Evolutionary conservation across 495 filamentous ascomycete genomes (phyloP), one percentile per base, ranked within the genome.

Genomic region (Penicillium steckii): DNA sequence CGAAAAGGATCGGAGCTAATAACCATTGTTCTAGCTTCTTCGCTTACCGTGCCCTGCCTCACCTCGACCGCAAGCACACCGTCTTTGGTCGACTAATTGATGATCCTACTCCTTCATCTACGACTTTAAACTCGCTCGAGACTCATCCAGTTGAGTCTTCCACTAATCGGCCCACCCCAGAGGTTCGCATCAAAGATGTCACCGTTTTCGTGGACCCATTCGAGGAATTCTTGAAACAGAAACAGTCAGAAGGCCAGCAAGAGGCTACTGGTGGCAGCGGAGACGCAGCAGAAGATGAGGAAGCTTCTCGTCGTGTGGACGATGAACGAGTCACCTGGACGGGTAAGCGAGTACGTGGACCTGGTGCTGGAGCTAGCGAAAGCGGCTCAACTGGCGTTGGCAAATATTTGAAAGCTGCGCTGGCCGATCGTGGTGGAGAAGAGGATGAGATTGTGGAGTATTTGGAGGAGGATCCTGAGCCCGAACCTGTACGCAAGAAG

Each of bases 61-160:
- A 98, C 72, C 80, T 98, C 10, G 90, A 97, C 65, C 77, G 85
- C 49, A 98, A 98, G 56, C 94, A 98, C 67, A 97, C 94, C n/a
- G 87, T 97, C 24, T 97, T 98, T 60, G 94, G 84, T 3, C 80
- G 81, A 25, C 84, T 97, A 3, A 88, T 96, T 13, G 89, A 87
- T 24, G 90, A 90, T 8, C 60, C 84, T 47, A 86, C 89, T 12
- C 74, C 74, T 2, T 77, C 74, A 10, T 71, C 74, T 17, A 56
- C 67, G 13, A 85, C 88, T 2, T 71, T 97, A 6, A 75, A 77
- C 47, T 77, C 75, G 27, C 82, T 99, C 65, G 94, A 99, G 65
- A 78, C 69, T 5, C 81, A 83, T 12, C 82, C 85, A 2, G 83
- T 83, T 6, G 84, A 82, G 30, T 79, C 88, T 22, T 77, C 73